Conservation (phyloP, 2,329 filamentous ascomycete species). For the Claviceps pazoutovae region DNA sequence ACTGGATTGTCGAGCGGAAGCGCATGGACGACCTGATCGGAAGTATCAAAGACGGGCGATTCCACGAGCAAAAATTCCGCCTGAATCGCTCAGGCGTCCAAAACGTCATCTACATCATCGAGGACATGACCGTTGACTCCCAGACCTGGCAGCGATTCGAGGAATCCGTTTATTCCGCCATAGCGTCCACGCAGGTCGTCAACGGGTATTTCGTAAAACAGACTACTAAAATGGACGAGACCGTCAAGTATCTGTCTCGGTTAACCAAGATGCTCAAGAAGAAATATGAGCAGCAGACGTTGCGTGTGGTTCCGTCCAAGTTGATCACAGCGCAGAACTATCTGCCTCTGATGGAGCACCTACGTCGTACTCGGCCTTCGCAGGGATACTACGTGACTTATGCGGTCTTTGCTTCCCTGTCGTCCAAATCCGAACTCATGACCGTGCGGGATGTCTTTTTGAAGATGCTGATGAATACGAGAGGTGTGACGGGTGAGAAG, state of each 20-base stretch:
- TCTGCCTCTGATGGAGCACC: slow-evolving; percentile 44
- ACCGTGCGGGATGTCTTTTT: slow-evolving; percentile 63
- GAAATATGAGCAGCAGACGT: slow-evolving; percentile 43
- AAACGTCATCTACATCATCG: slow-evolving; percentile 66
- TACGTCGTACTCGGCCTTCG: slow-evolving; percentile 37
- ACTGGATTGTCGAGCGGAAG: slow-evolving; percentile 73
- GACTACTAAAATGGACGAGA: slow-evolving; percentile 63
- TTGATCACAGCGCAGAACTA: slow-evolving; percentile 53
- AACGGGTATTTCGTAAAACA: slow-evolving; percentile 68
- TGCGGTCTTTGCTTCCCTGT: slow-evolving; percentile 54
- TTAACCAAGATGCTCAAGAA: slow-evolving; percentile 57
- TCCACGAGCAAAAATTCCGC: slow-evolving; percentile 75
- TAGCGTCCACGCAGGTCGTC: slow-evolving; percentile 64
- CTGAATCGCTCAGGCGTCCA: slow-evolving; percentile 57
- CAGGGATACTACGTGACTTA: slow-evolving; percentile 52
- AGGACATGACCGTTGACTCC: slow-evolving; percentile 51
- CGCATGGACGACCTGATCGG: slow-evolving; percentile 65
- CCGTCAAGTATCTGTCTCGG: slow-evolving; percentile 57
- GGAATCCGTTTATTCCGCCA: slow-evolving; percentile 56
- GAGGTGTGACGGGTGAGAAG: slow-evolving; percentile 62
- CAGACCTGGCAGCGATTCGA: slow-evolving; percentile 42
- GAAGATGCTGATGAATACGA: slow-evolving; percentile 77
- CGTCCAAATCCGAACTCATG: slow-evolving; percentile 61
- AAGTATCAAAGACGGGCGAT: slow-evolving; percentile 71
- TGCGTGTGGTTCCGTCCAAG: slow-evolving; percentile 52